phyloP scores from a whole-genome alignment of 2,329 filamentous ascomycete species.

The Fusarium brachygibbosum region DNA sequence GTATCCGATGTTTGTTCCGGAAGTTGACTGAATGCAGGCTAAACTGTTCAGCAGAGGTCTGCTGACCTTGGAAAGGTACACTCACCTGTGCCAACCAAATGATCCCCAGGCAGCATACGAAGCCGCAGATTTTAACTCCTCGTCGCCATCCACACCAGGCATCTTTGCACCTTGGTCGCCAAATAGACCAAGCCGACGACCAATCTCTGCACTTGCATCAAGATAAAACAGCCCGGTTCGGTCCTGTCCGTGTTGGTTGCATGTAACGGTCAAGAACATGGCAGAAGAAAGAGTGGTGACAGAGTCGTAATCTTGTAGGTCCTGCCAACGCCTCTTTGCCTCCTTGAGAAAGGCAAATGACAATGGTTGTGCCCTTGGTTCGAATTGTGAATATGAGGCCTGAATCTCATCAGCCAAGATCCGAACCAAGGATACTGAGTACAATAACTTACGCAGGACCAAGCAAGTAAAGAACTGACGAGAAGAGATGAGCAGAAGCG shows the following conservation, averaged over 20 bases:
- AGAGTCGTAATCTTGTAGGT: background rate
- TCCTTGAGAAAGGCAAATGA: conserved; percentile 7
- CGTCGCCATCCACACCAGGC: background rate
- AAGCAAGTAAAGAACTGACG: conserved; percentile 25
- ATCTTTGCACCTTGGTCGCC: background rate
- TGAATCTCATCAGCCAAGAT: background rate
- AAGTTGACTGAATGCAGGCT: conserved; percentile 17
- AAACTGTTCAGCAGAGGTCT: background rate
- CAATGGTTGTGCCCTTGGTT: background rate
- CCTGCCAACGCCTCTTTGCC: conserved; percentile 7
- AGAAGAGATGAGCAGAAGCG: conserved; percentile 25
- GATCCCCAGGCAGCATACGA: conserved; percentile 19
- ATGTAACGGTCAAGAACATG: conserved; percentile 13
- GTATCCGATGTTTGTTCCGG: conserved; percentile 3
- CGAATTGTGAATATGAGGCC: conserved; percentile 28
- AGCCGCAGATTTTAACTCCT: background rate
- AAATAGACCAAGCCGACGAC: conserved; percentile 2
- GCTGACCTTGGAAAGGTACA: fast-evolving
- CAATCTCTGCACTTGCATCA: conserved; percentile 11
- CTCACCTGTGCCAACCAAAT: conserved; percentile 28
- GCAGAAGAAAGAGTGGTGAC: conserved; percentile 9
- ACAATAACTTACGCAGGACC: conserved; percentile 16
- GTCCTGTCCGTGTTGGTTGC: conserved; percentile 16
- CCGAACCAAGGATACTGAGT: fast-evolving
- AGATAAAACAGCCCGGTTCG: conserved; percentile 5